Conservation (phyloP, 2,329 filamentous ascomycete species). For the Penicillium griseofulvum region DNA sequence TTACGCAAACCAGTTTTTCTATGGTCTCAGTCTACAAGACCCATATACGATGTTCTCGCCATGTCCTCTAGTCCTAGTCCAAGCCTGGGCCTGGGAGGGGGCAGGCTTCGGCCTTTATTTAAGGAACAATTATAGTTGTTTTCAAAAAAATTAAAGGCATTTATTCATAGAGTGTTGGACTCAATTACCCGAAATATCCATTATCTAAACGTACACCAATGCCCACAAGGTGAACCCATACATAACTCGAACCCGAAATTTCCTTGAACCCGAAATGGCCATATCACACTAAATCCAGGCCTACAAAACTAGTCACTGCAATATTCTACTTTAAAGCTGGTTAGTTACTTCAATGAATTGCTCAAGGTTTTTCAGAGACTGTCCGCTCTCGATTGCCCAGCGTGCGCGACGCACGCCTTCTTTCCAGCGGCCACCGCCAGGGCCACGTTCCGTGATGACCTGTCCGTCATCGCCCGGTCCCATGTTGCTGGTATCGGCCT, state of each 20-base stretch:
- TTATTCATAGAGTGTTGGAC: not conserved
- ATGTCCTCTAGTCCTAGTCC: not conserved
- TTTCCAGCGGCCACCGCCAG: slow-evolving; percentile 88
- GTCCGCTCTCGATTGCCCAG: slow-evolving; percentile 83
- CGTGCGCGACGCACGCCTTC: slow-evolving; percentile 84
- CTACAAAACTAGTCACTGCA: not conserved
- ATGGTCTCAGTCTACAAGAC: not conserved
- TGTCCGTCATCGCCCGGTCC: slow-evolving; percentile 75
- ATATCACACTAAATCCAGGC: not conserved
- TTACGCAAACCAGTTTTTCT: slow-evolving; percentile 7
- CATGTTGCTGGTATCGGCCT: slow-evolving; percentile 76
- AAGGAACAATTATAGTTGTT: not conserved
- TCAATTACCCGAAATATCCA: not conserved
- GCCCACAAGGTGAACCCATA: not conserved
- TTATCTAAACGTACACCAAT: not conserved
- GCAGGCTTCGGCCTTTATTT: not conserved
- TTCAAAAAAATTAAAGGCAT: not conserved
- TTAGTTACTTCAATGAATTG: slow-evolving; percentile 83
- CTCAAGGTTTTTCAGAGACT: slow-evolving; percentile 79
- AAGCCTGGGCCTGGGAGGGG: not conserved
- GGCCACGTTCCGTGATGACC: slow-evolving; percentile 77
- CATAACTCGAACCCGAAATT: not conserved
- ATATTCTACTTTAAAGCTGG: slow-evolving; percentile 26
- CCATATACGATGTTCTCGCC: not conserved
- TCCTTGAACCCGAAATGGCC: not conserved